Evolutionary conservation across 1,284 basidiomycete genomes (phyloP).

Genomic region (Somion occarium): DNA sequence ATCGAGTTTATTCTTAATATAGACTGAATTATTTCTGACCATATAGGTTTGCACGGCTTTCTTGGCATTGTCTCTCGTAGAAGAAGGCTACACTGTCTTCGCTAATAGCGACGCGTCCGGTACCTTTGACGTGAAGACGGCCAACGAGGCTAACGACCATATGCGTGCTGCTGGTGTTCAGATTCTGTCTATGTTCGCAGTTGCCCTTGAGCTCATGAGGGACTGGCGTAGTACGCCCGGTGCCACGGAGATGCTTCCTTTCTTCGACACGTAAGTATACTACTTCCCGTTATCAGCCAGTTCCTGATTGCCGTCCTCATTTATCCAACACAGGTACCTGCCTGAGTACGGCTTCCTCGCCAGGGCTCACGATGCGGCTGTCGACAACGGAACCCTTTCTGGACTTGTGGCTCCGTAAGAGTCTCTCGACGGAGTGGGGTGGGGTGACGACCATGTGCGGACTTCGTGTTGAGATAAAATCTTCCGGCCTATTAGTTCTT

Average conservation of each 20-base stretch:
- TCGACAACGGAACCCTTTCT: constrained; percentile 25
- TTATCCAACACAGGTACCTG: constrained; percentile 27
- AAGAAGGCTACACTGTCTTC: constrained; percentile 40
- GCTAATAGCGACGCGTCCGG: constrained; percentile 41
- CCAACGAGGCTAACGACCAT: constrained; percentile 38
- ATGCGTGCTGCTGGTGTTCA: constrained; percentile 40
- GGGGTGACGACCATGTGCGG: too few species aligned
- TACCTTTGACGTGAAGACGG: constrained; percentile 31
- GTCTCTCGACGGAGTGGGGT: too few species aligned
- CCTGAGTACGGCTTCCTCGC: constrained; percentile 34
- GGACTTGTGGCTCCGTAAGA: constrained; percentile 9
- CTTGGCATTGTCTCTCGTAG: constrained; percentile 37
- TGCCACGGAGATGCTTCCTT: constrained; percentile 33
- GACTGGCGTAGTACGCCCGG: constrained; percentile 42
- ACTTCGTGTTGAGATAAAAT: too few species aligned
- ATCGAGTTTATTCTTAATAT: not conserved
- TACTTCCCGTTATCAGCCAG: not conserved
- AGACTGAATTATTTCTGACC: not conserved
- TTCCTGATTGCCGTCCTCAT: not conserved
- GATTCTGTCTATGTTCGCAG: constrained; percentile 36
- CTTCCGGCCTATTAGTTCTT: too few species aligned
- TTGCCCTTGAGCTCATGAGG: constrained; percentile 38
- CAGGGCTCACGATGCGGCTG: constrained; percentile 34
- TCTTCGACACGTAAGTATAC: constrained; percentile 33
- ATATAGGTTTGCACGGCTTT: constrained; percentile 40